These are phyloP conservation scores for Pelargonium australe DNA, from an alignment of 441 rosid species.

Conservation along the genomic window DNA sequence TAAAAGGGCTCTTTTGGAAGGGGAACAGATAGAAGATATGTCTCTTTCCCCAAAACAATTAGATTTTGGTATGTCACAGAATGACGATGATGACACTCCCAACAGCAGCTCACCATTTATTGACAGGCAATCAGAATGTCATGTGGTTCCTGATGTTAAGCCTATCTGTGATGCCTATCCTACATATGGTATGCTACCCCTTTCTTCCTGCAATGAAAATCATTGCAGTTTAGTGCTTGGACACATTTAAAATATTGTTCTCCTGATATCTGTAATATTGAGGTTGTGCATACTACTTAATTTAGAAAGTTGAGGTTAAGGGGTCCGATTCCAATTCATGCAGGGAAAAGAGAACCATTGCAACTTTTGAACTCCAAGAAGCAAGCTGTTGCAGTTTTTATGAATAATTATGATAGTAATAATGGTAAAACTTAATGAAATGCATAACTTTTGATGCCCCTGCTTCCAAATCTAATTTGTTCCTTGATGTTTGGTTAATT, in stretches of 20 bases:
- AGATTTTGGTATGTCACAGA: slow-evolving; percentile 22
- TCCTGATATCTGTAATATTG: background rate
- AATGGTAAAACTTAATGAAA: slow-evolving; percentile 23
- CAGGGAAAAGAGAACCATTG: slow-evolving; percentile 17
- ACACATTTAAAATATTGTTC: background rate
- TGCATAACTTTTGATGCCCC: slow-evolving; percentile 27
- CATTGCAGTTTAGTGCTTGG: slow-evolving; percentile 14
- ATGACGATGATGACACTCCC: slow-evolving; percentile 21
- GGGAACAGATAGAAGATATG: slow-evolving; percentile 21
- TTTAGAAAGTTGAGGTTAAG: background rate
- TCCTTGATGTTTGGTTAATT: slow-evolving; percentile 17
- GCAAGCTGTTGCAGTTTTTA: slow-evolving; percentile 33
- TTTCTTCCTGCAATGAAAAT: slow-evolving; percentile 3
- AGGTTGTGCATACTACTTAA: slow-evolving; percentile 1
- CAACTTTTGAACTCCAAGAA: slow-evolving; percentile 19
- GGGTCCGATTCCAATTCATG: slow-evolving; percentile 11
- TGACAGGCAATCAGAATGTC: background rate
- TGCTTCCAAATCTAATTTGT: slow-evolving; percentile 18
- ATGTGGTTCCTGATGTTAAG: slow-evolving; percentile 8
- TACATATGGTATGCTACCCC: slow-evolving; percentile 9
- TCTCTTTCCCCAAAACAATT: slow-evolving; percentile 27
- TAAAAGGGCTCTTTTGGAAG: slow-evolving; percentile 30
- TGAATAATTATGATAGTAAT: slow-evolving; percentile 25
- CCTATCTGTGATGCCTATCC: slow-evolving; percentile 11
- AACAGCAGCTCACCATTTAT: slow-evolving; percentile 14